Evolutionary conservation across 2,329 filamentous ascomycete species (phyloP).

Genomic region (Colletotrichum siamense): DNA sequence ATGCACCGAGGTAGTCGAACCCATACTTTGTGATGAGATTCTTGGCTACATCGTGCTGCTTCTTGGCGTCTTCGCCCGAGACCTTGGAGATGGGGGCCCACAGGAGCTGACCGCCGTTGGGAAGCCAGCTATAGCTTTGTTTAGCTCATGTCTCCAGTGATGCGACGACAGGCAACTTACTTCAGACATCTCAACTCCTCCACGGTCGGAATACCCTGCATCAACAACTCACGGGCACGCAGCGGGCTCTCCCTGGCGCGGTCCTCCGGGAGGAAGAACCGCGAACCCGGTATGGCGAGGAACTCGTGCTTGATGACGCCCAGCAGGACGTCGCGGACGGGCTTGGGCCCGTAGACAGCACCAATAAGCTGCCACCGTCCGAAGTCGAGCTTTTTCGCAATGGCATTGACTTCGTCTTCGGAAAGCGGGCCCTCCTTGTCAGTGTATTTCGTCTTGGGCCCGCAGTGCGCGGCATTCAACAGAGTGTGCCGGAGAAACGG

Average conservation of each 20-base stretch:
- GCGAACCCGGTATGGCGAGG: conserved; percentile 34
- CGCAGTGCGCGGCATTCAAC: conserved; percentile 43
- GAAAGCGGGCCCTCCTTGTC: conserved; percentile 35
- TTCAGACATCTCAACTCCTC: conserved; percentile 42
- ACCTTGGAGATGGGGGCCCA: conserved; percentile 43
- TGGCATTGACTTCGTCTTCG: conserved; percentile 43
- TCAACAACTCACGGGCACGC: conserved; percentile 27
- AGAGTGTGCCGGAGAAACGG: conserved; percentile 50
- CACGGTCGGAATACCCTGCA: conserved; percentile 39
- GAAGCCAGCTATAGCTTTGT: conserved; percentile 30
- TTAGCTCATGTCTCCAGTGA: neutral
- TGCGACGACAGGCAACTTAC: neutral
- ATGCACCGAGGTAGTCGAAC: conserved; percentile 36
- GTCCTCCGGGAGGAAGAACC: conserved; percentile 39
- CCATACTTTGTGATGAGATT: conserved; percentile 26
- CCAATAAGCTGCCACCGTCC: conserved; percentile 53
- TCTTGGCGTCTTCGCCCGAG: conserved; percentile 36
- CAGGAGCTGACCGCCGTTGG: conserved; percentile 41
- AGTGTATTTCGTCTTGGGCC: conserved; percentile 32
- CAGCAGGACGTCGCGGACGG: conserved; percentile 35
- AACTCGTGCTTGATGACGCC: conserved; percentile 39
- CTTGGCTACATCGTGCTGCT: conserved; percentile 36
- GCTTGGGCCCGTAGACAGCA: conserved; percentile 40
- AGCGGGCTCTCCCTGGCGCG: conserved; percentile 34
- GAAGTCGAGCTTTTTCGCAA: conserved; percentile 44